Evolutionary conservation across 2,329 filamentous ascomycete species (phyloP), one percentile per base, ranked within the genome.

Genomic region (Pseudocercospora vitis): DNA sequence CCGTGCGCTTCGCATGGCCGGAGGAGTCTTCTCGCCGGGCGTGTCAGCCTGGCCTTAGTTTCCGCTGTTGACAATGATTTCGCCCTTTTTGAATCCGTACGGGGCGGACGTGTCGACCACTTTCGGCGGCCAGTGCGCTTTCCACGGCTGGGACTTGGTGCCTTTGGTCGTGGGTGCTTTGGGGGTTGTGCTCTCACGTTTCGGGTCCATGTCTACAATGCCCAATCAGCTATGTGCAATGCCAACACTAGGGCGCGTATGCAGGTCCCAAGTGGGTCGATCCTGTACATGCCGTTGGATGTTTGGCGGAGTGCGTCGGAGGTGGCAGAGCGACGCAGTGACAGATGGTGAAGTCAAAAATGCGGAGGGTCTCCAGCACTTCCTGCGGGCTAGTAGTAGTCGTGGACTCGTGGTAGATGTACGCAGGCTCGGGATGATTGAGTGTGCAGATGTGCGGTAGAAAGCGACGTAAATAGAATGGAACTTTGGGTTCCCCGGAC

Each of bases 31-130:
- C 3, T 32, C 14, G 5, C n/a, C n/a, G n/a, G n/a, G n/a, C n/a
- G n/a, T n/a, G n/a, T n/a, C n/a, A n/a, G n/a, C n/a, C n/a, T n/a
- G n/a, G n/a, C n/a, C n/a, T 54, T 23, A 54, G 28, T 54, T 54
- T 4, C 52, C 52, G 18, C 28, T 39, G 29, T 54, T 54, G 52
- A 54, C 23, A n/a, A 54, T 54, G 2, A 37, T 54, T 23, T 54
- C 46, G 26, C 52, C 52, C n/a, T 54, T 54, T 23, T 40, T 29
- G 29, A 54, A 54, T 5, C 52, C 52, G 16, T 54, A 54, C 2
- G 52, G 52, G 1, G 52, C 52, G 14, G 37, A 45, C 4, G 35
- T 39, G 28, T 54, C 52, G 18, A 54, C 21, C 0, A 11, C 9
- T 23, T 54, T 54, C 9, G 52, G 52, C 1, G 52, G 52, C 52